Evolutionary conservation across 2,329 filamentous ascomycete species (phyloP).

Genomic region (Venturia oleaginea): DNA sequence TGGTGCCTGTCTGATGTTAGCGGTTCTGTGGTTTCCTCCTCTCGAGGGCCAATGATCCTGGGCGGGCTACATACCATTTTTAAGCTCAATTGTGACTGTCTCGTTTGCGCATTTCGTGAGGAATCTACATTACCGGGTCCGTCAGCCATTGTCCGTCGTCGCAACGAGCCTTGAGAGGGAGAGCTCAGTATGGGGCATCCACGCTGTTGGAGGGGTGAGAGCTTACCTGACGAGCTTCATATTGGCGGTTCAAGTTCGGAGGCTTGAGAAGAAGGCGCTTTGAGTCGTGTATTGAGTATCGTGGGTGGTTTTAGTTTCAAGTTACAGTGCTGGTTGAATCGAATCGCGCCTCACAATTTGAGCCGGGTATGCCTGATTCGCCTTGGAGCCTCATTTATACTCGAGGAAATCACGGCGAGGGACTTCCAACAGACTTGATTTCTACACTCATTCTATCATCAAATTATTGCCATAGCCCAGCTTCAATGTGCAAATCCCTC

Average conservation of each 20-base stretch:
- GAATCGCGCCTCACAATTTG: not conserved
- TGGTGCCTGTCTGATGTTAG: constrained; percentile 58
- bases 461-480: too few relatives aligned
- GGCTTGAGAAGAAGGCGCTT: not conserved
- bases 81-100: constrained; percentile 95
- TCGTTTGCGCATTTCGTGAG: constrained; percentile 99
- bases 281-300: not conserved
- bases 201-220: constrained; percentile 24
- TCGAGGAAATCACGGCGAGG: too few relatives aligned
- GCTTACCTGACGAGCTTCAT: constrained; percentile 97
- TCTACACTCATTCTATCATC: too few relatives aligned
- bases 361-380: not conserved
- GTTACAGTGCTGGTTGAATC: not conserved
- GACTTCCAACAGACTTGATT: too few relatives aligned
- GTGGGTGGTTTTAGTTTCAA: not conserved
- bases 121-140: constrained; percentile 53
- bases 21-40: not conserved
- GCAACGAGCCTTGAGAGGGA: constrained; percentile 30
- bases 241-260: constrained; percentile 31
- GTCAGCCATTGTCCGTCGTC: constrained; percentile 17
- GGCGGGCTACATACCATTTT: constrained; percentile 63
- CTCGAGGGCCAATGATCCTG: not conserved
- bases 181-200: constrained; percentile 33
- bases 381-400: too few relatives aligned
- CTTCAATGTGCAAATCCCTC: too few relatives aligned